Conservation (phyloP, 768 basidiomycete genomes). For the Mycena polygramma region DNA sequence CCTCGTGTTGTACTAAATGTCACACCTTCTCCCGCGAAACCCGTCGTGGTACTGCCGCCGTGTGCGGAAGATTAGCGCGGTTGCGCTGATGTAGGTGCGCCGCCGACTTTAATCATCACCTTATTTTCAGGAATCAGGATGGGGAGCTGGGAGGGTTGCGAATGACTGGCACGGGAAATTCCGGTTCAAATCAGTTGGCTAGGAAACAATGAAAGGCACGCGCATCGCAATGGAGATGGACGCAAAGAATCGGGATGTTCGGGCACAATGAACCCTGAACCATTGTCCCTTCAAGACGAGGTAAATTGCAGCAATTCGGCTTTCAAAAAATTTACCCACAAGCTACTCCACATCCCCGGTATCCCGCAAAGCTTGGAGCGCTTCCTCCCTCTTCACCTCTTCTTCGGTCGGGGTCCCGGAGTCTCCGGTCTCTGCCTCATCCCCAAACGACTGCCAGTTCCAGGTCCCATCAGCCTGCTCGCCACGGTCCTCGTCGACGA, state of each 20-base stretch:
- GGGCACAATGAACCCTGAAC: no score
- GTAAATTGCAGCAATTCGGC: background rate
- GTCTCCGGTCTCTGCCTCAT: background rate
- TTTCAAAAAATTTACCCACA: background rate
- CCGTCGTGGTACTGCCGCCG: background rate
- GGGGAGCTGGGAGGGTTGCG: no score
- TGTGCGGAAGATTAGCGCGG: background rate
- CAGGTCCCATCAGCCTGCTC: constrained; percentile 24
- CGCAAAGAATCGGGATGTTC: no score
- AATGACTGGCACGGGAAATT: no score
- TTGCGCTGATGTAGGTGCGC: background rate
- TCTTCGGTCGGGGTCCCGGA: background rate
- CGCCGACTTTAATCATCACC: no score
- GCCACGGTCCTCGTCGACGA: constrained; percentile 23
- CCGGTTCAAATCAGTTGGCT: no score
- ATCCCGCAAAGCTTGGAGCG: background rate
- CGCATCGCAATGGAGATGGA: no score
- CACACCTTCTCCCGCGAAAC: constrained; percentile 4
- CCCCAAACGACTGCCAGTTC: constrained; percentile 15
- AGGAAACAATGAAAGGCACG: no score
- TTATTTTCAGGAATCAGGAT: no score
- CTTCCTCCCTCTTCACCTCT: background rate
- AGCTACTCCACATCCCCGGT: background rate
- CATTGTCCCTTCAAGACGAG: background rate
- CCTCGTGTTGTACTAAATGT: constrained; percentile 1